Evolutionary conservation across 805 yeast genomes (phyloP).

Genomic region (Wickerhamiella azymoides): DNA sequence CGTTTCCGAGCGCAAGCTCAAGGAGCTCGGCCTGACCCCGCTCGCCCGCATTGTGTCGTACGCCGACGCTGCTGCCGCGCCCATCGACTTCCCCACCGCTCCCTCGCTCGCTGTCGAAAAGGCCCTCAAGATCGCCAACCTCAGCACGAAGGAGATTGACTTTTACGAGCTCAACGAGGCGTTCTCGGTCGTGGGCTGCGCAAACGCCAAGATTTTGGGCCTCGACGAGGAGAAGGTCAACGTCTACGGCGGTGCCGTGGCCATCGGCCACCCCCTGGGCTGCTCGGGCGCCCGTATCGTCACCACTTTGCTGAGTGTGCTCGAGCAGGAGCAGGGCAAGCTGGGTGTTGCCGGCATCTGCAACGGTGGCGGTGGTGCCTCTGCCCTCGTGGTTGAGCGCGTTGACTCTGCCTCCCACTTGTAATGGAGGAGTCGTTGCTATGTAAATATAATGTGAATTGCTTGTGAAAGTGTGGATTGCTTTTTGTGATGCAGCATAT

Average conservation of each 20-base stretch:
- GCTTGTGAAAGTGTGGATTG: no score
- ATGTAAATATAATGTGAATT: no score
- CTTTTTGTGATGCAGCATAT: not conserved
- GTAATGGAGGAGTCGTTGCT: not conserved
- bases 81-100: constrained; percentile 90
- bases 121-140: constrained; percentile 77
- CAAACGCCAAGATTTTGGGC: constrained; percentile 57
- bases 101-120: constrained; percentile 93
- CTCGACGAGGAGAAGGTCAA: constrained; percentile 58
- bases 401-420: constrained; percentile 6
- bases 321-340: constrained; percentile 74
- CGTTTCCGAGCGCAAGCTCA: constrained; percentile 70
- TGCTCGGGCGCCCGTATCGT: constrained; percentile 93
- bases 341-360: constrained; percentile 93
- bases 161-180: constrained; percentile 96
- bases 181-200: constrained; percentile 89
- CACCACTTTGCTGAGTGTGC: constrained; percentile 69
- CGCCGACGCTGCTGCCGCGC: constrained; percentile 97
- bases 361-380: constrained; percentile 99
- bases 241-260: constrained; percentile 95
- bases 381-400: constrained; percentile 76
- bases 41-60: constrained; percentile 80
- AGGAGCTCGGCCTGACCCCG: constrained; percentile 78
- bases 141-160: constrained; percentile 56
- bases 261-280: constrained; percentile 91